Conservation (phyloP, 306 rosid species). For the Corylus americana region DNA sequence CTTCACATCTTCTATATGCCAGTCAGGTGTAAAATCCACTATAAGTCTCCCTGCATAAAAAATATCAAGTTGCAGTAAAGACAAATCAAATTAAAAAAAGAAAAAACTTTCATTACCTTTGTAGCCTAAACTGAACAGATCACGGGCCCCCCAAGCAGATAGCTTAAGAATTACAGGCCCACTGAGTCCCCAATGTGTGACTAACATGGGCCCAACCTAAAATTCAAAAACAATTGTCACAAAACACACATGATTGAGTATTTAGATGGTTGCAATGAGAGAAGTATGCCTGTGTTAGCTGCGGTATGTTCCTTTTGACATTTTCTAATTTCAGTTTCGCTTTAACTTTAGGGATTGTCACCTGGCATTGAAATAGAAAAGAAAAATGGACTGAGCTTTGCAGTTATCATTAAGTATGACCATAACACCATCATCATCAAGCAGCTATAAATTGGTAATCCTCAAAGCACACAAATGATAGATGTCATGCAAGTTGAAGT, state of each 20-base stretch:
- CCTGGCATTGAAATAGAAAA: constrained; percentile 41
- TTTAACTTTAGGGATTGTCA: constrained; percentile 78
- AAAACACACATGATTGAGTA: constrained; percentile 15
- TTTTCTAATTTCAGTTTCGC: constrained; percentile 69
- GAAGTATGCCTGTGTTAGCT: constrained; percentile 73
- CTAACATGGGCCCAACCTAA: constrained; percentile 85
- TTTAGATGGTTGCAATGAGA: constrained; percentile 16
- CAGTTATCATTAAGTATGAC: constrained; percentile 5
- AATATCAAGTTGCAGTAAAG: constrained; percentile 28
- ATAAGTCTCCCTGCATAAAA: constrained; percentile 62
- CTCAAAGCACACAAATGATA: background rate
- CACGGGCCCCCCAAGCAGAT: constrained; percentile 97
- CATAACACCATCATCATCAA: background rate
- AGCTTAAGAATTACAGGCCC: constrained; percentile 88
- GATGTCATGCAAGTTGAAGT: background rate
- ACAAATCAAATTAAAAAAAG: background rate
- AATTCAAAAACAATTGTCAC: constrained; percentile 27
- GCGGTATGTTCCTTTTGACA: constrained; percentile 55
- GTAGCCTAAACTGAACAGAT: constrained; percentile 66
- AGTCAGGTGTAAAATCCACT: constrained; percentile 80
- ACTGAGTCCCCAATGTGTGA: constrained; percentile 98
- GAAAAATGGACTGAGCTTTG: constrained; percentile 9
- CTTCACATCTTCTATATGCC: constrained; percentile 66
- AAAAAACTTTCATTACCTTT: constrained; percentile 44
- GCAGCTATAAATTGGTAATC: constrained; percentile 1